A percentile compares a stretch with the other conserved stretches of the same genome.
phyloP scores from a whole-genome alignment of 2,329 filamentous ascomycete species.

The Xylariaceae sp. region DNA sequence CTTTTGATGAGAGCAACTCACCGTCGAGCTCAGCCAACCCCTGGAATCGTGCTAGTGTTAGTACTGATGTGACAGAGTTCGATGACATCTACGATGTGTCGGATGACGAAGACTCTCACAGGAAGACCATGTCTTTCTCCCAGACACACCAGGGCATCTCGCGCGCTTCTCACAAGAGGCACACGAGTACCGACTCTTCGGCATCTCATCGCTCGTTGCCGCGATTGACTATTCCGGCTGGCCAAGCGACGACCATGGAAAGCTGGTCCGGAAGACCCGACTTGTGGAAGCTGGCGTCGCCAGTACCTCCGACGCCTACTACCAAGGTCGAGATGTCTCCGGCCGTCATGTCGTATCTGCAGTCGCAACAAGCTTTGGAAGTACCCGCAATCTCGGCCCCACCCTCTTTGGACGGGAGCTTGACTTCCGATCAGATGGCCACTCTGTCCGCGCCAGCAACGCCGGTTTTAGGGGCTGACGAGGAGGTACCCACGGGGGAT shows the following conservation, averaged over 20 bases:
- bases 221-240: conserved; percentile 48
- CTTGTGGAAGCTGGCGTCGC: conserved; percentile 47
- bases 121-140: conserved; percentile 40
- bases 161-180: conserved; percentile 35
- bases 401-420: conserved; percentile 83
- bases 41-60: conserved; percentile 59
- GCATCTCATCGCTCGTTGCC: conserved; percentile 36
- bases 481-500: conserved; percentile 50
- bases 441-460: conserved; percentile 79
- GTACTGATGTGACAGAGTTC: conserved; percentile 66
- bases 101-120: conserved; percentile 60
- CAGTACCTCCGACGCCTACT: conserved; percentile 59
- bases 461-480: conserved; percentile 59
- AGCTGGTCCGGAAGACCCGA: conserved; percentile 41
- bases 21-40: conserved; percentile 51
- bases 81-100: conserved; percentile 86
- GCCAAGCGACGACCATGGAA: conserved; percentile 32
- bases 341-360: conserved; percentile 66
- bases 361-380: conserved; percentile 53
- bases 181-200: conserved; percentile 36
- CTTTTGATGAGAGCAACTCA: conserved; percentile 42
- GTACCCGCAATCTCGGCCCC: conserved; percentile 73
- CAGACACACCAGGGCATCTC: conserved; percentile 33
- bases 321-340: conserved; percentile 71
- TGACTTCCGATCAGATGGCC: conserved; percentile 82